A percentile compares a stretch with the other conserved stretches of the same genome.
Conservation (phyloP, 2,329 filamentous ascomycete species). For the Colletotrichum sansevieriae region DNA sequence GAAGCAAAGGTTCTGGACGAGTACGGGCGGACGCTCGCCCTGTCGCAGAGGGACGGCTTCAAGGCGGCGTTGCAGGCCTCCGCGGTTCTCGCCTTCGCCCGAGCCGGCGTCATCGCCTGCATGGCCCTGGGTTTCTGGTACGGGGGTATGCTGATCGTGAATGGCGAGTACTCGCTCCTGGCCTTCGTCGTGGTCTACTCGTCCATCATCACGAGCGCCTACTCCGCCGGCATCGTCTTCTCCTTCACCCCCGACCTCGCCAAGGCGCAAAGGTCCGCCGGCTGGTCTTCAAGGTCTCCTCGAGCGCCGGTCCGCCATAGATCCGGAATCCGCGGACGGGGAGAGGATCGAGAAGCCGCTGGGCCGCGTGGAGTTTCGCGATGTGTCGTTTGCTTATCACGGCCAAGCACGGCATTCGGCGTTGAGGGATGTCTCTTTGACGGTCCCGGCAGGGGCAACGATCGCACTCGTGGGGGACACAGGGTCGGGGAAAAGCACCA, state of each 20-base stretch:
- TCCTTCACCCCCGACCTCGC: too few species aligned
- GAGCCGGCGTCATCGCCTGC: constrained; percentile 49
- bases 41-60: constrained; percentile 33
- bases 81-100: constrained; percentile 47
- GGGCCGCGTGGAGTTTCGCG: too few species aligned
- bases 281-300: too few species aligned
- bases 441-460: constrained; percentile 57
- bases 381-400: too few species aligned
- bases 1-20: constrained; percentile 45
- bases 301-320: too few species aligned
- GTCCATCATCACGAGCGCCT: constrained; percentile 50
- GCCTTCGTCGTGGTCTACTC: constrained; percentile 41
- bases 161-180: constrained; percentile 21
- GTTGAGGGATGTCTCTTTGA: neutral
- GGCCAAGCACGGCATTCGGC: neutral
- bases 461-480: constrained; percentile 67
- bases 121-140: constrained; percentile 54
- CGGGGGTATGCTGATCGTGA: neutral
- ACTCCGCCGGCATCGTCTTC: constrained; percentile 43
- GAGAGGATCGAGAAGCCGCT: too few species aligned
- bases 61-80: constrained; percentile 44
- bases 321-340: too few species aligned
- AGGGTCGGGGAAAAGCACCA: constrained; percentile 72
- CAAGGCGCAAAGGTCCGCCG: too few species aligned
- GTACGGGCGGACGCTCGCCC: constrained; percentile 51